Base-by-base conservation (phyloP, 495 filamentous ascomycete genomes). In the Penicillium bovifimosum region DNA sequence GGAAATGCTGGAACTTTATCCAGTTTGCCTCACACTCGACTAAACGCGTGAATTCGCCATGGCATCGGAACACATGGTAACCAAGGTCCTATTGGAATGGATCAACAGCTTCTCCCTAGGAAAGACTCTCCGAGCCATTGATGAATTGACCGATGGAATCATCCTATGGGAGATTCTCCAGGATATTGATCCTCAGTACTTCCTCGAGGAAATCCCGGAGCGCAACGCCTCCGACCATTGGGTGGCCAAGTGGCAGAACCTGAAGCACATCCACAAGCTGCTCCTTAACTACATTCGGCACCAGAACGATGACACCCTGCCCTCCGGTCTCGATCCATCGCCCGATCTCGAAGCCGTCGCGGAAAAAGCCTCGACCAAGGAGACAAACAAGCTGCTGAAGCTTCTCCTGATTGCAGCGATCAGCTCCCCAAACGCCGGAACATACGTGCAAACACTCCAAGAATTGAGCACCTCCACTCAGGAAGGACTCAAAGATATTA, bases 81-180 rank as follows among this genome's bases (percentile, higher is more conserved):
- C 67, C 54, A 70, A 74, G 58, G 80, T 79, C 54, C 66, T 84
- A 47, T 58, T 82, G 56, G 78, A 81, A 71, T 84, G 80, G 80
- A 71, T 80, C 60, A 81, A 80, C 64, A 74, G 70, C 62, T 78
- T 80, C 59, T 68, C 73, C 38, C 59, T 79, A 18, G 68, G 69
- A 31, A 68, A 71, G 55, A 74, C 67, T 24, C 69, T 79, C 45
- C 64, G 69, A 29, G 65, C 65, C 39, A 64, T 82, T 50, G 78
- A 80, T 50, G 83, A 90, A 58, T 76, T 96, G 60, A 83, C 79
- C 47, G 86, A 95, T 66, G 91, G 89, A 41, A 76, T 80, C 44
- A 77, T 87, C 26, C 77, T 95, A 58, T 80, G 85, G 86, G 73
- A 80, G 57, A 78, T 83, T 66, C 64, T 87, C 67, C 79, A 78